phyloP scores from a whole-genome alignment of 2,329 filamentous ascomycete species.

The Diatrype stigma region DNA sequence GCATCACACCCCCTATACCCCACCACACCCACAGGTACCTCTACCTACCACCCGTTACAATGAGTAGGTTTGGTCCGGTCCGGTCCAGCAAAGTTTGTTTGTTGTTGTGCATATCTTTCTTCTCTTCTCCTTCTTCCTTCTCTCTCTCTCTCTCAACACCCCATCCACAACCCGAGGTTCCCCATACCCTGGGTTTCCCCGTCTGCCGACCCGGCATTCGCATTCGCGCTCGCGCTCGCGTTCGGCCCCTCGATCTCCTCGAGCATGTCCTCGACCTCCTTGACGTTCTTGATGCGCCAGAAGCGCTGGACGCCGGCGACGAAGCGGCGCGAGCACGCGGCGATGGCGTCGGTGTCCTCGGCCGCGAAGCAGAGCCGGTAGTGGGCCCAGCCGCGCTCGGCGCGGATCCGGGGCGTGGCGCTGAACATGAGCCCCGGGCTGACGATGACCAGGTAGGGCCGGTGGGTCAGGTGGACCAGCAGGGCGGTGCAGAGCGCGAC shows the following conservation, averaged over 20 bases:
- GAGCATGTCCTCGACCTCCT: slow-evolving; percentile 62
- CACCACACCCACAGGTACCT: too few relatives aligned
- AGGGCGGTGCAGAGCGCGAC: slow-evolving; percentile 59
- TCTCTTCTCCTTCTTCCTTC: neutral
- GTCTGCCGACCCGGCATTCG: too few relatives aligned
- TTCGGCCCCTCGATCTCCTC: slow-evolving; percentile 25
- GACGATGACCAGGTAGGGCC: slow-evolving; percentile 66
- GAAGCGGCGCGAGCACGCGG: slow-evolving; percentile 58
- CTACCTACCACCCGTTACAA: too few relatives aligned
- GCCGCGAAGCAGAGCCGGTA: slow-evolving; percentile 82
- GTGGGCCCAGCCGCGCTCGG: slow-evolving; percentile 63
- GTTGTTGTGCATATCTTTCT: neutral
- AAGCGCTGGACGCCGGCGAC: slow-evolving; percentile 68
- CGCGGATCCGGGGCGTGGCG: slow-evolving; percentile 56
- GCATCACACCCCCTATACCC: too few relatives aligned
- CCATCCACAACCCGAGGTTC: too few relatives aligned
- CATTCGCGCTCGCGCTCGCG: slow-evolving; percentile 15
- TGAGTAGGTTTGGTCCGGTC: too few relatives aligned
- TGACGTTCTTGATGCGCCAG: slow-evolving; percentile 67
- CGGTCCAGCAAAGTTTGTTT: too few relatives aligned
- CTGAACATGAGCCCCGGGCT: slow-evolving; percentile 72
- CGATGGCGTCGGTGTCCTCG: slow-evolving; percentile 67
- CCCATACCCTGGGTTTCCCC: too few relatives aligned
- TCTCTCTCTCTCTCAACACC: slow-evolving; percentile 16
- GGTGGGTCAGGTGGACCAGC: slow-evolving; percentile 66